phyloP scores from a whole-genome alignment of 805 yeast species.

The Torulaspora microellipsoides region DNA sequence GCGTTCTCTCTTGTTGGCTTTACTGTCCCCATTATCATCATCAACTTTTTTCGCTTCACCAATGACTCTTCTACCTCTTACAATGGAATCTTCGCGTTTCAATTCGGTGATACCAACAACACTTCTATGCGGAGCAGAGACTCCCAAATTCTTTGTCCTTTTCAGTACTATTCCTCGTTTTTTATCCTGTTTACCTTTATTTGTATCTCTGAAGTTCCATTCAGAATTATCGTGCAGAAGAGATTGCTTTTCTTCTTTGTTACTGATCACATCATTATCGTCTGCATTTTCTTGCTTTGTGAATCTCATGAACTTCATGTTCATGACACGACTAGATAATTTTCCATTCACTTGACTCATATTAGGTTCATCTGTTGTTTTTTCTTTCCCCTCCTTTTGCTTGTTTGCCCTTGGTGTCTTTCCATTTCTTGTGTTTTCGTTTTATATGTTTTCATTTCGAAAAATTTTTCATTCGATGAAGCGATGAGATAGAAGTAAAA shows the following conservation, averaged over 20 bases:
- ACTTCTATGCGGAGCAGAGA: constrained; percentile 4
- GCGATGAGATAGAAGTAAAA: constrained; percentile 19
- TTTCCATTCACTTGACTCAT: constrained; percentile 32
- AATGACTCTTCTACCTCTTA: constrained; percentile 10
- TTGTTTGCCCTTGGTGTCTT: not conserved
- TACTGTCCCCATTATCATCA: constrained; percentile 33
- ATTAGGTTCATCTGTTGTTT: constrained; percentile 1
- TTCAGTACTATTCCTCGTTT: not conserved
- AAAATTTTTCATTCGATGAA: constrained; percentile 12
- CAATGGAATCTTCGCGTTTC: constrained; percentile 8
- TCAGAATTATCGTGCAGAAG: constrained; percentile 20
- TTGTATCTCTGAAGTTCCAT: constrained; percentile 14
- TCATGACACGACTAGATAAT: constrained; percentile 67
- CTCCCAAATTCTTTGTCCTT: constrained; percentile 4
- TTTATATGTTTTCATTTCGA: not conserved
- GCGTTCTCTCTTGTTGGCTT: constrained; percentile 34
- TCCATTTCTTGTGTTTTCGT: constrained; percentile 1
- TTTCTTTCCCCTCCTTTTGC: no score
- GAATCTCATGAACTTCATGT: constrained; percentile 71
- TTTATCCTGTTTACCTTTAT: constrained; percentile 1
- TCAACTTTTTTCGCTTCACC: constrained; percentile 27
- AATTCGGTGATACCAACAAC: constrained; percentile 11
- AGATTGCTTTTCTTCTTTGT: constrained; percentile 24
- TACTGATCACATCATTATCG: constrained; percentile 32
- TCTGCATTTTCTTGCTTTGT: constrained; percentile 37